A percentile compares a stretch with the other conserved stretches of the same genome.
phyloP scores from a whole-genome alignment of 331 rosid genomes.

The Prunus yedoensis region DNA sequence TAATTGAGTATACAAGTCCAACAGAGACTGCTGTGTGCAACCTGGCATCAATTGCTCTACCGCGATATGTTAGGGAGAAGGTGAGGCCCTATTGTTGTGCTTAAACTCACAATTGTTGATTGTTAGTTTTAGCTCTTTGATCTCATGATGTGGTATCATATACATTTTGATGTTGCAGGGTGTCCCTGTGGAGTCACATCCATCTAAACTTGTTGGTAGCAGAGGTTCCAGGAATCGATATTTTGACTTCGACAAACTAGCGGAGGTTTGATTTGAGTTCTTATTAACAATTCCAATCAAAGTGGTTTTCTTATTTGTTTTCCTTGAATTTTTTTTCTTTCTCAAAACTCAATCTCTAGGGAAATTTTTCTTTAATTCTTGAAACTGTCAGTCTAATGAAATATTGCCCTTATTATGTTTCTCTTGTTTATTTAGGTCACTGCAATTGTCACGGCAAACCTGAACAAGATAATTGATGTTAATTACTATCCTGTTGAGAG shows the following conservation, averaged over 20 bases:
- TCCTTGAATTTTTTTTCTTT: background rate
- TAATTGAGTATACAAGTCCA: conserved; percentile 86
- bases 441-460: conserved; percentile 66
- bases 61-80: conserved; percentile 91
- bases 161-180: conserved; percentile 41
- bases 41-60: conserved; percentile 94
- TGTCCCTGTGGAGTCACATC: conserved; percentile 81
- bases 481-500: conserved; percentile 88
- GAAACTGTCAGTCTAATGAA: background rate
- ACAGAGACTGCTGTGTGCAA: conserved; percentile 97
- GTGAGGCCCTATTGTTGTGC: conserved; percentile 32
- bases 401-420: background rate
- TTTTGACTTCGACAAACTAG: conserved; percentile 89
- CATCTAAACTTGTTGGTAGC: conserved; percentile 90
- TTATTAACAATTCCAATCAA: background rate
- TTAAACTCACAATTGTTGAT: background rate
- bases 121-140: background rate
- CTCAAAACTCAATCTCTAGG: background rate
- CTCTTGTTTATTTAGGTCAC: conserved; percentile 48
- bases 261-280: conserved; percentile 57
- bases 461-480: conserved; percentile 87
- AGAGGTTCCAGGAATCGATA: conserved; percentile 62
- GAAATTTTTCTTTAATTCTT: background rate
- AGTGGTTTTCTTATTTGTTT: background rate
- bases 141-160: background rate